Conservation (phyloP, 2,329 filamentous ascomycete genomes). For the Xenosphaeropsis pyriputrescens region DNA sequence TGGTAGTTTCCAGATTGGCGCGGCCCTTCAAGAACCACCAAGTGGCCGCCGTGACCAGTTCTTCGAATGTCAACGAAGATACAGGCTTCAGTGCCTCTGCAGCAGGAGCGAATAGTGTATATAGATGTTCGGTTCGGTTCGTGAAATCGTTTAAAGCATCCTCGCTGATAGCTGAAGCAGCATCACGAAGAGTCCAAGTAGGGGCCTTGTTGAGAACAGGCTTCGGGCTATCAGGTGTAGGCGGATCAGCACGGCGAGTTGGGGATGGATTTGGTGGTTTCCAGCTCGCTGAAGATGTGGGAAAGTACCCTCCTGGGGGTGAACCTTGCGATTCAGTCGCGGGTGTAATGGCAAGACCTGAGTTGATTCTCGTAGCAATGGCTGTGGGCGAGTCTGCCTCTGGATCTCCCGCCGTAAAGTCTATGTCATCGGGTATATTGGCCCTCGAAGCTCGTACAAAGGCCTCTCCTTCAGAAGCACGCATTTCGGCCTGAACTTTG, state of each 20-base stretch:
- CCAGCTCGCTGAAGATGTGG: too few species aligned
- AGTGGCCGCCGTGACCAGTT: slow-evolving; percentile 57
- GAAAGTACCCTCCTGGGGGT: too few species aligned
- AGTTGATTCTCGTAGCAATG: slow-evolving; percentile 4
- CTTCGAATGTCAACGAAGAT: slow-evolving; percentile 42
- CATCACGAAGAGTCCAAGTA: slow-evolving; percentile 11
- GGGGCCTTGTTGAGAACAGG: background rate
- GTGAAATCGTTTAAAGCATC: slow-evolving; percentile 59
- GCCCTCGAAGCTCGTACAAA: slow-evolving; percentile 24
- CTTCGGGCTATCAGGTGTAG: too few species aligned
- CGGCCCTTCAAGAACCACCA: slow-evolving; percentile 90
- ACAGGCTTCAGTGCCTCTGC: slow-evolving; percentile 60
- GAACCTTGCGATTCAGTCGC: too few species aligned
- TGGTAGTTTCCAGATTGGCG: slow-evolving; percentile 55
- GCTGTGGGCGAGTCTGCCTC: slow-evolving; percentile 1
- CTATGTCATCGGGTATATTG: slow-evolving; percentile 5
- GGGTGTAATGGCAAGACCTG: too few species aligned
- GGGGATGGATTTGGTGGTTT: too few species aligned
- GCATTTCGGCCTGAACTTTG: slow-evolving; percentile 41
- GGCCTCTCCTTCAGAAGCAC: slow-evolving; percentile 42
- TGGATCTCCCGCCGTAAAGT: slow-evolving; percentile 4
- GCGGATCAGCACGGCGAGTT: too few species aligned
- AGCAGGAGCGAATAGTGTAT: slow-evolving; percentile 62
- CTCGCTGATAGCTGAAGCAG: slow-evolving; percentile 25
- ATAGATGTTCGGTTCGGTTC: slow-evolving; percentile 55